These are phyloP conservation scores for Boletus speciosus DNA, from an alignment of 768 basidiomycete species.

Conservation along the genomic window DNA sequence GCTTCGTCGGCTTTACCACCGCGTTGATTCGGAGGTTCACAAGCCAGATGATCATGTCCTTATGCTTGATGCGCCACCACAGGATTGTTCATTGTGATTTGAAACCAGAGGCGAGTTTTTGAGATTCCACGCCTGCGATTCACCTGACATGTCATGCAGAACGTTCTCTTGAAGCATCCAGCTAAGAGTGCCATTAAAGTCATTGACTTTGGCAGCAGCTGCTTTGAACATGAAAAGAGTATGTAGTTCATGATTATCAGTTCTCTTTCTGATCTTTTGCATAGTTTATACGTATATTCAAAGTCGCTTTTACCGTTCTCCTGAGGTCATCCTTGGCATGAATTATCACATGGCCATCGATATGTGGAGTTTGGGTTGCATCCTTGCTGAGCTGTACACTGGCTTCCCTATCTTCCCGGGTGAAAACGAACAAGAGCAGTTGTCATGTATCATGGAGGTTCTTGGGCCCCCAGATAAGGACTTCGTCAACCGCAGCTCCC, in stretches of 20 bases:
- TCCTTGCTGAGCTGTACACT: conserved; percentile 94
- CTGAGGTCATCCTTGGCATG: conserved; percentile 98
- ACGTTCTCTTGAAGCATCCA: conserved; percentile 91
- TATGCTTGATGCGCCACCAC: conserved; percentile 93
- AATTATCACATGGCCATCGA: conserved; percentile 99
- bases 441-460: conserved; percentile 99
- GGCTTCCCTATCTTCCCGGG: conserved; percentile 99
- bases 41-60: conserved; percentile 88
- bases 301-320: conserved; percentile 99
- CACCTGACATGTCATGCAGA: conserved; percentile 46
- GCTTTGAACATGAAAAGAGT: conserved; percentile 99
- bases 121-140: not conserved
- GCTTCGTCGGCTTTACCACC: conserved; percentile 97
- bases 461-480: conserved; percentile 94
- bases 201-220: conserved; percentile 98
- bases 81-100: conserved; percentile 98
- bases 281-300: conserved; percentile 99
- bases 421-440: conserved; percentile 97
- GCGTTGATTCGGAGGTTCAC: conserved; percentile 94
- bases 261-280: conserved; percentile 7
- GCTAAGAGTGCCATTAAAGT: conserved; percentile 96
- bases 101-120: conserved; percentile 82
- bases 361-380: conserved; percentile 99
- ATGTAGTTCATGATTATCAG: conserved; percentile 27
- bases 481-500: conserved; percentile 88